Percentiles rank a stretch among this genome's conserved stretches.
Evolutionary conservation across 257 asterid genomes (phyloP).

Genomic region (Solanum clarkiae): DNA sequence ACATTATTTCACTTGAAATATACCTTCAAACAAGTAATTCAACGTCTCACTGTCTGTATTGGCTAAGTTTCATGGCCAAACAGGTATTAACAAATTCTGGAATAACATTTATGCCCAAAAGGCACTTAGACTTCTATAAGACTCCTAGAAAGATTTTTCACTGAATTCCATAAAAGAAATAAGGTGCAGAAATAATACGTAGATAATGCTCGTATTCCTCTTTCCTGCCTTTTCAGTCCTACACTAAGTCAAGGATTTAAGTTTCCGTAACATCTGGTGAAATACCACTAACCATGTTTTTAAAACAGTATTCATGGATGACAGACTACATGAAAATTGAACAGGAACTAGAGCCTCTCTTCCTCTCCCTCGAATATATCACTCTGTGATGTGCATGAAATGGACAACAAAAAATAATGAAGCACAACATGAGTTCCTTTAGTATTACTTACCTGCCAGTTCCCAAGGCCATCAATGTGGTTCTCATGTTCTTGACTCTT

Average conservation of each 20-base stretch:
- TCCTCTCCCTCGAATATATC: neutral
- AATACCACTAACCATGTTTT: neutral
- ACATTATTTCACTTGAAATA: neutral
- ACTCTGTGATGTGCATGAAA: neutral
- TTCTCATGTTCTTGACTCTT: slow-evolving; percentile 27
- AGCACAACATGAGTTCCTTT: neutral
- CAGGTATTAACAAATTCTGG: neutral
- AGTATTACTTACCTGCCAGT: slow-evolving; percentile 53
- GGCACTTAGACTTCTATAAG: neutral
- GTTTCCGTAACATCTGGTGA: neutral
- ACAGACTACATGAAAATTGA: neutral
- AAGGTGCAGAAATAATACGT: neutral
- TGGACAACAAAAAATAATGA: neutral
- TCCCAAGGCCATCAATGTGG: slow-evolving; percentile 33
- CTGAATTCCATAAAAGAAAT: neutral
- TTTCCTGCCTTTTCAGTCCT: neutral
- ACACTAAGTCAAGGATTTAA: neutral
- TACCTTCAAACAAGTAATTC: neutral
- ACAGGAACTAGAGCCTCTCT: neutral
- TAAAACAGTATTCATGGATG: neutral
- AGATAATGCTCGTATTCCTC: neutral
- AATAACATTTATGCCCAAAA: neutral
- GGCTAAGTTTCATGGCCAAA: neutral
- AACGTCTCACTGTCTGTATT: neutral
- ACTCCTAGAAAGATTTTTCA: neutral